phyloP scores from a whole-genome alignment of 352 stramenopile genomes.

The Phytophthora hibernalis region DNA sequence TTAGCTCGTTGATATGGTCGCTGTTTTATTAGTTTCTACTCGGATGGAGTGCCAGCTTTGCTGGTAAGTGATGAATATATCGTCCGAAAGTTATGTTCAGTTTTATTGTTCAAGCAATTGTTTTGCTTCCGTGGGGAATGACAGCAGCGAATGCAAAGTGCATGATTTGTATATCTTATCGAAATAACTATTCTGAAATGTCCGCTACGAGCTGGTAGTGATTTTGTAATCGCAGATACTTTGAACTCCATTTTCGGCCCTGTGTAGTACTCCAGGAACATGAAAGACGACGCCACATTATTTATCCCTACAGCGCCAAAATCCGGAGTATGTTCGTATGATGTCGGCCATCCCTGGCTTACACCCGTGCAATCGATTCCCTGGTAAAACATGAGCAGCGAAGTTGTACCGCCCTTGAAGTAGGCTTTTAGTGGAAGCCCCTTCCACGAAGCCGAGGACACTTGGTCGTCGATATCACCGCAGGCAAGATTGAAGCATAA shows the following conservation, averaged over 20 bases:
- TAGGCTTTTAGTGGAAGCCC: constrained; percentile 7
- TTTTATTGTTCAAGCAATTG: not conserved
- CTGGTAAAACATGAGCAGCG: constrained; percentile 17
- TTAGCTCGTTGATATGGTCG: not conserved
- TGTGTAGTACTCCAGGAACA: constrained; percentile 14
- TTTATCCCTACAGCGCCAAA: constrained; percentile 12
- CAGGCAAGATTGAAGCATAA: constrained; percentile 20
- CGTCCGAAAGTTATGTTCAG: not conserved
- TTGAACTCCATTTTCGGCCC: constrained; percentile 10
- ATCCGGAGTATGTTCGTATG: not conserved
- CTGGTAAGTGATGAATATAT: not conserved
- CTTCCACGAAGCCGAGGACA: constrained; percentile 19
- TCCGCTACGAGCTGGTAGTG: not conserved
- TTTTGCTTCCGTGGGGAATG: too few relatives aligned
- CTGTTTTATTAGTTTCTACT: not conserved
- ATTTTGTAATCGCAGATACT: constrained; percentile 12
- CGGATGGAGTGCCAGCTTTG: not conserved
- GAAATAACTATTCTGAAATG: not conserved
- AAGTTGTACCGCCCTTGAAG: constrained; percentile 3
- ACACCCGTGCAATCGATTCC: constrained; percentile 13
- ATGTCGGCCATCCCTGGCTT: constrained; percentile 15
- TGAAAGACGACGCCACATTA: constrained; percentile 14
- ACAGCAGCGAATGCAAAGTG: too few relatives aligned
- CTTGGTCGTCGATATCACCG: constrained; percentile 15
- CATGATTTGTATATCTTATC: not conserved